phyloP scores from a whole-genome alignment of 1,284 basidiomycete genomes.

The Cryptococcus sp. region DNA sequence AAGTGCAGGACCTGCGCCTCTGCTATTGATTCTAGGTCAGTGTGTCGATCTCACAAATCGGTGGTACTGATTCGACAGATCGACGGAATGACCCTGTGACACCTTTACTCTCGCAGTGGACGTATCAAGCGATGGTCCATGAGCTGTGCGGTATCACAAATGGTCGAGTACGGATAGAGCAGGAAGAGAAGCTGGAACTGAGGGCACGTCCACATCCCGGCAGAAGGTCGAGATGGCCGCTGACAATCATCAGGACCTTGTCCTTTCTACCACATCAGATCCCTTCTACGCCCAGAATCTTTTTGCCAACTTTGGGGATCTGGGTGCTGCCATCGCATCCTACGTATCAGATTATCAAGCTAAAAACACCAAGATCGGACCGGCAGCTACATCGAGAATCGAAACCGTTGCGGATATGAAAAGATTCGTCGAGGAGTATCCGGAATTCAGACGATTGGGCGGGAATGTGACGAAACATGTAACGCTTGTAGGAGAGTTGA shows the following conservation, averaged over 20 bases:
- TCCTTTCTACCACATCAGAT: conserved; percentile 85
- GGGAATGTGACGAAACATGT: conserved; percentile 99
- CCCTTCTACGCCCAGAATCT: conserved; percentile 91
- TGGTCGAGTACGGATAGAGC: conserved; percentile 82
- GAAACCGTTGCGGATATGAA: conserved; percentile 98
- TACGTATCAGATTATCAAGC: conserved; percentile 95
- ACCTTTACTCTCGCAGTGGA: conserved; percentile 97
- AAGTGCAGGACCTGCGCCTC: conserved; percentile 51
- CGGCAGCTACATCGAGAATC: conserved; percentile 64
- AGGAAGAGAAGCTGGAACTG: conserved; percentile 80
- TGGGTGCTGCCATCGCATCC: conserved; percentile 85
- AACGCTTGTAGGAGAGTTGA: conserved; percentile 91
- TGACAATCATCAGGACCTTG: conserved; percentile 69
- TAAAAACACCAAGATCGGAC: conserved; percentile 59
- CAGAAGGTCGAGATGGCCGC: not conserved
- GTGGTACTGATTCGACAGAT: conserved; percentile 51
- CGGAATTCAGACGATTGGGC: conserved; percentile 91
- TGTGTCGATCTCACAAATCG: not conserved
- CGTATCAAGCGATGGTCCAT: conserved; percentile 99
- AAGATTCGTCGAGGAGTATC: conserved; percentile 96
- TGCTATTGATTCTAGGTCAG: conserved; percentile 53
- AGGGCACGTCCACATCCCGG: conserved; percentile 54
- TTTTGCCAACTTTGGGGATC: conserved; percentile 92
- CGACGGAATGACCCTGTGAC: conserved; percentile 96
- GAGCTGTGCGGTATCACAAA: conserved; percentile 92